Conservation (phyloP, 2,329 filamentous ascomycete species). For the Grosmannia huntii region DNA sequence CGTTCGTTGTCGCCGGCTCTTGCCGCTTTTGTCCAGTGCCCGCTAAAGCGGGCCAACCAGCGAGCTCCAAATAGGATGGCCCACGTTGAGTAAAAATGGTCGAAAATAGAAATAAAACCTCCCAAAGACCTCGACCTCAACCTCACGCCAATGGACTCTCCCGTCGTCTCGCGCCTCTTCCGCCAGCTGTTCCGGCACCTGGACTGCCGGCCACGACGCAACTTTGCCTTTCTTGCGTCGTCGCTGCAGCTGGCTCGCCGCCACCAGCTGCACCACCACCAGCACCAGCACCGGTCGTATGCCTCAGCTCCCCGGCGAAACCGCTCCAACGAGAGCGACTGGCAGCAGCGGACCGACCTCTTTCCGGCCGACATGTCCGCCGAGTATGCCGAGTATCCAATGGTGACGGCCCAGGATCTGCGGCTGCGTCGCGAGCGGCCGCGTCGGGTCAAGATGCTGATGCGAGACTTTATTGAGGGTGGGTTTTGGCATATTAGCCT, state of each 20-base stretch:
- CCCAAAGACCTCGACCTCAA: not conserved
- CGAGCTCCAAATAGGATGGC: not conserved
- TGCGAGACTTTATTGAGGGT: slow-evolving; percentile 96
- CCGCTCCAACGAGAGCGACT: slow-evolving; percentile 49
- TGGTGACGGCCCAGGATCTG: slow-evolving; percentile 72
- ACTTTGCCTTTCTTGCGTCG: slow-evolving; percentile 23
- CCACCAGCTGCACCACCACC: slow-evolving; percentile 16
- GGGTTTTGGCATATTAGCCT: too few relatives aligned
- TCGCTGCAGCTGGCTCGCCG: slow-evolving; percentile 26
- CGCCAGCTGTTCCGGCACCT: slow-evolving; percentile 72
- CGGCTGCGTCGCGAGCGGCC: slow-evolving; percentile 63
- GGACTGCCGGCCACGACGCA: slow-evolving; percentile 43
- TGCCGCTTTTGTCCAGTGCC: not conserved
- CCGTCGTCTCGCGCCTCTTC: slow-evolving; percentile 49
- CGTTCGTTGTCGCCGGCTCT: not conserved
- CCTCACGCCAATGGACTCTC: slow-evolving; percentile 9
- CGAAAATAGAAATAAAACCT: not conserved
- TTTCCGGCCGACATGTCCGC: slow-evolving; percentile 65
- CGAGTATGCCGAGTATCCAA: slow-evolving; percentile 71
- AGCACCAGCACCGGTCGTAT: slow-evolving; percentile 12
- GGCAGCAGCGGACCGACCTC: slow-evolving; percentile 72
- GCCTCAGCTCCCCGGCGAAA: slow-evolving; percentile 3
- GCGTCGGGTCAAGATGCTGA: slow-evolving; percentile 85
- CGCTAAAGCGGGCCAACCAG: not conserved
- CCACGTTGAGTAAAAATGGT: not conserved